Percentiles rank a stretch among this genome's conserved stretches.
Conservation (phyloP, 768 basidiomycete species). For the Pulveroboletus sp. region DNA sequence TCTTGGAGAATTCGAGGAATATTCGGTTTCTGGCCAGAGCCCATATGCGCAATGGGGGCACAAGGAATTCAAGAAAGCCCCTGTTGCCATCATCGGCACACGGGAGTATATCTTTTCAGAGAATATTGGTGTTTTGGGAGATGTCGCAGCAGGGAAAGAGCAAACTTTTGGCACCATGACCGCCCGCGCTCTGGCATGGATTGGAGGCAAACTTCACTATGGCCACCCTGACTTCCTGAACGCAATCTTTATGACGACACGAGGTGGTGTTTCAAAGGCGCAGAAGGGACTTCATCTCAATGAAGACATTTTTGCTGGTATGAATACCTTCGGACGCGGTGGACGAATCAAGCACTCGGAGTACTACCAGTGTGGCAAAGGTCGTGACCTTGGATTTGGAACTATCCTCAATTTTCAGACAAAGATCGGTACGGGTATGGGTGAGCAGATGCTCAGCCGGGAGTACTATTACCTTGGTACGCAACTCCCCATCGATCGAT, state of each 20-base stretch:
- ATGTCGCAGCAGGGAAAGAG: slow-evolving; percentile 99
- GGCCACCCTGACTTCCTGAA: slow-evolving; percentile 99
- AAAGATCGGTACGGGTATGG: slow-evolving; percentile 99
- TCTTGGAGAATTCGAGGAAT: slow-evolving; percentile 96
- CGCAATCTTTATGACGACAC: slow-evolving; percentile 96
- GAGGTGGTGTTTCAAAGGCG: slow-evolving; percentile 97
- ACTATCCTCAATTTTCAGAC: slow-evolving; percentile 99
- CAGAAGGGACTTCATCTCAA: slow-evolving; percentile 98
- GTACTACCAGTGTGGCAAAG: slow-evolving; percentile 99
- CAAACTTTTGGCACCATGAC: slow-evolving; percentile 99
- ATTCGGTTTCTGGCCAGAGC: slow-evolving; percentile 82
- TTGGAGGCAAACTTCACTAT: slow-evolving; percentile 97
- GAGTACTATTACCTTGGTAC: slow-evolving; percentile 99
- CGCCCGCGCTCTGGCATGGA: slow-evolving; percentile 91
- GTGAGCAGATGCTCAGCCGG: slow-evolving; percentile 98
- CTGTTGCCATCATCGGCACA: slow-evolving; percentile 96
- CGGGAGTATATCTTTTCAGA: slow-evolving; percentile 99
- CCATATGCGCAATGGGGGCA: slow-evolving; percentile 96
- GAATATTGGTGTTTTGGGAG: slow-evolving; percentile 98
- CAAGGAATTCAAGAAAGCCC: slow-evolving; percentile 84
- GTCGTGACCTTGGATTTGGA: slow-evolving; percentile 97
- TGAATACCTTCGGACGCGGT: slow-evolving; percentile 97
- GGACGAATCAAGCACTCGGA: slow-evolving; percentile 99
- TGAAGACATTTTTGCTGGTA: slow-evolving; percentile 99
- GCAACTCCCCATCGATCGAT: slow-evolving; percentile 95